Evolutionary conservation across 1,139 yeast species (phyloP), one percentile per base, ranked within the genome.

Genomic region (Saccharomyces hybrid): DNA sequence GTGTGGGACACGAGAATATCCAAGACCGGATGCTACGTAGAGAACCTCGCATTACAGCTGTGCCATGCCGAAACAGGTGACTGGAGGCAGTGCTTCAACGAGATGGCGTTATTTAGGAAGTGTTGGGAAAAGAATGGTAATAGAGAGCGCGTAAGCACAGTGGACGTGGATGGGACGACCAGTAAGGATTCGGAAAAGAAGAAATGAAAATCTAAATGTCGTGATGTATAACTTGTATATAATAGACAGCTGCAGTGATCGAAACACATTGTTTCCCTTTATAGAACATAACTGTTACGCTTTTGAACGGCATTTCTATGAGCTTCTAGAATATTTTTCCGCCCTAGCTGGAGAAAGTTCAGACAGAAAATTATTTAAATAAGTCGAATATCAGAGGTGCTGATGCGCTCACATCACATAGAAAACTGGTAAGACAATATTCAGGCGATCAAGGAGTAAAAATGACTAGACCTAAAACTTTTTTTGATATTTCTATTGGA

Each of bases 51-150:
- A 38, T 71, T 86, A 28, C 89, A 83, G 60, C 69, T 86, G 31
- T 86, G 95, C 59, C 91, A 85, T 65, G 90, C 91, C 6, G 93
- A 86, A 59, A 84, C 82, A 0, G 84, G 85, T 3, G 95, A 86
- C 67, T 86, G 95, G 95, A 73, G 95, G 58, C 73, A 82, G 65
- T 86, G 95, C 61, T 61, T 79, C 2, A 71, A 73, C 31, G 91
- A 86, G 60, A 79, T 77, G 68, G 58, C 58, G 5, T 49, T 59
- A 49, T 68, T 69, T 49, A 59, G 60, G 51, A 51, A 61, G 44
- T 62, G 74, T 59, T 62, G 71, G 68, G 60, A 60, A 42, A 25
- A 51, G 27, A 51, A 67, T 52, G 69, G 71, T 9, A 67, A 67
- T 49, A 59, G 62, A 28, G 64, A 66, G 44, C 62, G 72, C 48